Base-by-base conservation (phyloP, 768 basidiomycete species). In the Agaricus sinodeliciosus region DNA sequence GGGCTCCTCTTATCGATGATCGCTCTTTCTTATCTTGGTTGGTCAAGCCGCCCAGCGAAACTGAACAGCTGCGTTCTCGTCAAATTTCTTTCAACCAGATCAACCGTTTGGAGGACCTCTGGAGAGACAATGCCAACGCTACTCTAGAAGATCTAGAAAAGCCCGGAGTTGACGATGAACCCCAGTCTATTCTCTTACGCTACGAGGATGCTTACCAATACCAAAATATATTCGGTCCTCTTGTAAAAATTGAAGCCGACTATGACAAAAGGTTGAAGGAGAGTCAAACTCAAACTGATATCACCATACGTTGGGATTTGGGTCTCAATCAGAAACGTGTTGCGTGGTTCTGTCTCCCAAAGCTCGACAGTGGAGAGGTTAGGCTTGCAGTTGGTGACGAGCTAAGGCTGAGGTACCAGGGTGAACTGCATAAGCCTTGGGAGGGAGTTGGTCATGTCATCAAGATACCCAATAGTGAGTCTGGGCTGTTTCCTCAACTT, bases 151-250 rank as follows among this genome's bases (percentile, higher is more conserved):
- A 99, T 67, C 82, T 98, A 8, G 95, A 96, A 65, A 94, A 96
- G 64, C 93, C 94, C 0, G 94, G 94, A 5, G 90, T 97, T 1
- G 96, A 99, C 62, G 96, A 99, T 67, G 96, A 99, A 62, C 94
- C 96, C 3, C 94, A 97, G 66, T 82, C 87, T 6, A 88, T 99
- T 57, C 65, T 95, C 19, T 70, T 89, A 49, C 86, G 85, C 58
- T 99, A 99, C 67, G 95, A 98, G 65, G 96, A 99, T 67, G 96
- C 96, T 42, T 99, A 98, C 64, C 96, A 98, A 63, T 99, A 99
- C 67, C 96, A 99, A 73, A 99, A 99, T 65, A 98, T 99, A 51
- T 95, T 98, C 62, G 96, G 96, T 4, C 96, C 96, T 13, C 80
- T 99, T 43, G 96, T 99, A 69, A 99, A 99, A 74, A 98, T 99